Conservation (phyloP, 2,329 filamentous ascomycete genomes). For the Trichoderma sp. region DNA sequence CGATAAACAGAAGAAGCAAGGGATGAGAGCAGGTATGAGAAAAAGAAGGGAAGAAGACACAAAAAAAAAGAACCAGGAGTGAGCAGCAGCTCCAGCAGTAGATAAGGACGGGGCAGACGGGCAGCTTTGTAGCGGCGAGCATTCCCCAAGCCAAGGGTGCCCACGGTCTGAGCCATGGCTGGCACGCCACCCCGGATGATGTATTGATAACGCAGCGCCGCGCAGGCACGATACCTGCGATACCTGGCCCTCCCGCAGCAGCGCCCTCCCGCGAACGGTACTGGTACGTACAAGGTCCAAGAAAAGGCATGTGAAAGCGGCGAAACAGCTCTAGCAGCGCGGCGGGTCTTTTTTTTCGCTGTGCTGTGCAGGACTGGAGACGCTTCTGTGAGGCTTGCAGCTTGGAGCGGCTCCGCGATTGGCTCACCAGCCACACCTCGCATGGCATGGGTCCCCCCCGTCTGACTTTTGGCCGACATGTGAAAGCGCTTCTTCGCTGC, state of each 20-base stretch:
- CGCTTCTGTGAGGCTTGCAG: conserved; percentile 21
- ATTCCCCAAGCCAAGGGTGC: conserved; percentile 20
- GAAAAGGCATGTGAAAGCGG: conserved; percentile 30
- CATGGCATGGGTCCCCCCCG: neutral
- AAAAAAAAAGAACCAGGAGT: conserved; percentile 13
- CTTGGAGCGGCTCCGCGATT: conserved; percentile 1
- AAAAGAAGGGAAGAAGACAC: conserved; percentile 1
- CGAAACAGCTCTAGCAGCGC: conserved; percentile 13
- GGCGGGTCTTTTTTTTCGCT: neutral
- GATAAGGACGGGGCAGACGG: conserved; percentile 24
- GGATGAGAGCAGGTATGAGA: neutral
- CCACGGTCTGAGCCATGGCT: neutral
- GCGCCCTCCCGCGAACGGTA: conserved; percentile 20
- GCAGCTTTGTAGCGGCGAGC: conserved; percentile 3
- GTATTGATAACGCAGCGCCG: conserved; percentile 28
- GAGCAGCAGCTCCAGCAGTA: conserved; percentile 20
- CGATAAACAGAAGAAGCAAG: neutral
- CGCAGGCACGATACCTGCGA: conserved; percentile 20
- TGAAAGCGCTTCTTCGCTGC: neutral
- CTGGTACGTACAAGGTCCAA: neutral
- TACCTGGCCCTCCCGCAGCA: neutral
- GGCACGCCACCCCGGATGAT: conserved; percentile 28
- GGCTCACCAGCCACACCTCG: conserved; percentile 23
- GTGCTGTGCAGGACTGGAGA: neutral
- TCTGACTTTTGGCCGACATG: conserved; percentile 19